These are phyloP conservation scores for Penicillium macrosclerotiorum DNA, from an alignment of 495 filamentous ascomycete genomes.

Conservation along the genomic window DNA sequence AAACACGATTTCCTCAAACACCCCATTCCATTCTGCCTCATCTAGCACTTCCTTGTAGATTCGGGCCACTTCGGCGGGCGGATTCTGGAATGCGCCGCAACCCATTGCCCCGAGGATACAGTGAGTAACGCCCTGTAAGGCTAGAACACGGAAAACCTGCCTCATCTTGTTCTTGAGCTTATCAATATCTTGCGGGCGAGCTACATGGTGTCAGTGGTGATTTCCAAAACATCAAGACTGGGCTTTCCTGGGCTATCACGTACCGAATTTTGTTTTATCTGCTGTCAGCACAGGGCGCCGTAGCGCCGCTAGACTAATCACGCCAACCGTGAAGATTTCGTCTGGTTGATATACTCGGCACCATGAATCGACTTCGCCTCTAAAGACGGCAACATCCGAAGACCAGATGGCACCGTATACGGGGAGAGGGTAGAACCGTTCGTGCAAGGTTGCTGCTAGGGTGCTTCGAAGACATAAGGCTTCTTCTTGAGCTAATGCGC, in stretches of 20 bases:
- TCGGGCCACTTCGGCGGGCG: conserved; percentile 56
- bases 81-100: conserved; percentile 64
- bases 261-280: conserved; percentile 9
- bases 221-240: too few relatives aligned
- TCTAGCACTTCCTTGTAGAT: conserved; percentile 58
- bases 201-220: not conserved
- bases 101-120: conserved; percentile 67
- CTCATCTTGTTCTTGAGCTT: conserved; percentile 59
- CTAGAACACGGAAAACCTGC: conserved; percentile 54
- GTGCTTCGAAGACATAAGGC: conserved; percentile 58
- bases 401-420: conserved; percentile 48
- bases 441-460: conserved; percentile 49
- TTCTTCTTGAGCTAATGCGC: conserved; percentile 59
- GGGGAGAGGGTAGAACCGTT: conserved; percentile 54
- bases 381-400: conserved; percentile 46
- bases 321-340: conserved; percentile 12
- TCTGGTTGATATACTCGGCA: conserved; percentile 31
- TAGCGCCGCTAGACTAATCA: conserved; percentile 15
- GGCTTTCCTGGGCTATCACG: too few relatives aligned
- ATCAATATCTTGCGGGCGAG: conserved; percentile 2
- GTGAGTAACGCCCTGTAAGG: conserved; percentile 45
- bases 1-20: conserved; percentile 35
- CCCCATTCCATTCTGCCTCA: conserved; percentile 51
- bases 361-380: conserved; percentile 35
- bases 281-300: conserved; percentile 5